Base-by-base conservation (phyloP, 2,329 filamentous ascomycete genomes). In the Aphanocladium album region DNA sequence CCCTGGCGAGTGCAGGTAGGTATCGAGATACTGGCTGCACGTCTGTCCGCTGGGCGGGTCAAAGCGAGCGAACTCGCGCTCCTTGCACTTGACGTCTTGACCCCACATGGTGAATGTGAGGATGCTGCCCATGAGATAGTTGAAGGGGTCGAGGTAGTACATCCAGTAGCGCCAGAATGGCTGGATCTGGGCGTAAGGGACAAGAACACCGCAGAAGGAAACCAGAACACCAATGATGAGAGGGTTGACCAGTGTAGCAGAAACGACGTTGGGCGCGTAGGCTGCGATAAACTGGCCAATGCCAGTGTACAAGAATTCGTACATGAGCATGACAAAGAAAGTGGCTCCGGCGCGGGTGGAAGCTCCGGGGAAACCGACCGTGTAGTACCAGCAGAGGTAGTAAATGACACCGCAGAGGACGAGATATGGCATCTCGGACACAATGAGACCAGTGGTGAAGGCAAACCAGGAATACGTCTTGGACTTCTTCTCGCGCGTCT, bases 141-240 rank as follows among this genome's bases (percentile, higher is more conserved):
- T 85, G 75, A 85, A 86, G 0, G 83, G 84, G 65, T 86, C 83
- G 17, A 85, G 67, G 57, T 76, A 85, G 72, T 86, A 86, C 5
- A 88, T 80, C 85, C 85, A 89, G 64, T 80, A 81, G 25, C 77
- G 75, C 89, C 89, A 92, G 72, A 91, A 91, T 0, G 72, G 66
- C 9, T 85, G 82, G 23, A 92, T 79, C 27, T 80, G 79, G 0
- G 67, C 67, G 64, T 87, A 90, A 0, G 89, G 88, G 0, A 91
- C 89, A 5, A 91, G 77, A 1, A 92, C 87, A 63, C 89, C 89
- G 66, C 88, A 91, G 76, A 93, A 92, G 1, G 82, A 83, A 9
- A 90, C 80, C 2, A 91, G 76, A 45, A 85, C 71, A 68, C 80
- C 78, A 60, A 87, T 73, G 12, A 86, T 57, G 0, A 87, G 68